Base-by-base conservation (phyloP, 1,284 basidiomycete species). In the Ceraceosorus bombacis region DNA sequence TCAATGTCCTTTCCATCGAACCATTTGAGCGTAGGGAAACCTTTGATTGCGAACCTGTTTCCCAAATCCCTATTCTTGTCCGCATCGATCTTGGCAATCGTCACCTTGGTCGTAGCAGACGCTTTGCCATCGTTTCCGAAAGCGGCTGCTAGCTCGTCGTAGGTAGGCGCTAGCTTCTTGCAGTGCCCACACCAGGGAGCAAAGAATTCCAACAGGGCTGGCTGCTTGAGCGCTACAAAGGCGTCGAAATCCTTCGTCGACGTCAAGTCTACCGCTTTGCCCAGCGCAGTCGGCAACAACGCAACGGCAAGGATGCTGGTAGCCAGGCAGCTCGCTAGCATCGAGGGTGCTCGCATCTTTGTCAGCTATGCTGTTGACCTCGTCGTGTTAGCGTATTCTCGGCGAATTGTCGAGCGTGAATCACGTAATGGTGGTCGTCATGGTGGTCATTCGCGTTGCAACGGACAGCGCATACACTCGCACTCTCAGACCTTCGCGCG, bases 21-120 rank as follows among this genome's bases (percentile, higher is more conserved):
- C 90, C 89, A 96, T 76, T 94, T 93, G 63, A 96, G 79, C 50
- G 92, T 94, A 6, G 92, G 92, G 81, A 84, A 94, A 51, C 91
- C 90, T 13, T 82, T 84, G 36, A 95, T 86, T 15, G 83, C 89
- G 72, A 85, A 90, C 78, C 86, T 61, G 43, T 63, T 58, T 39
- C 65, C 88, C 41, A 89, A 73, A 1, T 84, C 81, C 72, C 85
- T 86, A 65, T 90, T 87, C 61, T 88, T 88, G 72, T 96, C 92
- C 1, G 90, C 92, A 70, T 96, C 91, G 5, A 94, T 87, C 78
- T 95, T 95, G 64, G 91, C 92, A 66, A 96, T 85, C 57, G 90
- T 70, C 36, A 96, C 88, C 76, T 88, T 89, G 78, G 89, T 85
- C 72, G 79, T 70, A 43, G 87, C 86, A 5, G 10, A 5, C 2